These are phyloP conservation scores for Acacia crassicarpa DNA, from an alignment of 306 rosid species.

Conservation along the genomic window DNA sequence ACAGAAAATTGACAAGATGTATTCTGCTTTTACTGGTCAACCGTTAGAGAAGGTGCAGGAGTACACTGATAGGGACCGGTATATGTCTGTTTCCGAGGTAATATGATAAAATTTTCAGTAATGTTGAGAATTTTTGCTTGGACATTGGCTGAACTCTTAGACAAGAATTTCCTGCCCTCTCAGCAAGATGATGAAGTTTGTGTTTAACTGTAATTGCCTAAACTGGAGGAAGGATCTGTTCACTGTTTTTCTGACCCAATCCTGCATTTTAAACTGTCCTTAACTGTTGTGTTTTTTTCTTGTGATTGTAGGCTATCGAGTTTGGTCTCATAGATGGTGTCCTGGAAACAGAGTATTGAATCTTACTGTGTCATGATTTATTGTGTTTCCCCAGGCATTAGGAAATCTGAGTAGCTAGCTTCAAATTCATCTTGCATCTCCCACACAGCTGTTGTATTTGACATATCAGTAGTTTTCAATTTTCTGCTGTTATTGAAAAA, in stretches of 20 bases:
- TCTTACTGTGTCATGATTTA: conserved; percentile 10
- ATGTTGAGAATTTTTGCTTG: neutral
- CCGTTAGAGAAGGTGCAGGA: conserved; percentile 83
- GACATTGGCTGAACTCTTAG: neutral
- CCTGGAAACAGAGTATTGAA: conserved; percentile 87
- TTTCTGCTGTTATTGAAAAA: neutral
- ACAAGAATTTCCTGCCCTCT: neutral
- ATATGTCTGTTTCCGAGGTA: conserved; percentile 90
- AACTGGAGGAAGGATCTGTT: neutral
- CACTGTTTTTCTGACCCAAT: neutral
- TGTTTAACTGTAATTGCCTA: neutral
- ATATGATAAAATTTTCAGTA: conserved; percentile 4
- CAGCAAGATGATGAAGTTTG: neutral
- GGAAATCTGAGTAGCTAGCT: neutral
- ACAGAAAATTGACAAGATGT: conserved; percentile 96
- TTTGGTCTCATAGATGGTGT: conserved; percentile 88
- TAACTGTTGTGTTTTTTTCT: neutral
- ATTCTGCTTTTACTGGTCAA: conserved; percentile 85
- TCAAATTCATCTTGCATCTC: neutral
- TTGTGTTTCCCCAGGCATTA: neutral
- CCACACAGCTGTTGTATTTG: neutral
- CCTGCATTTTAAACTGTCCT: neutral
- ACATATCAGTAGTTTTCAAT: neutral
- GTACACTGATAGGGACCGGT: conserved; percentile 91
- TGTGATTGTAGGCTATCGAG: conserved; percentile 77